Base-by-base conservation (phyloP, 1,284 basidiomycete genomes). In the Puccinia hordei region DNA sequence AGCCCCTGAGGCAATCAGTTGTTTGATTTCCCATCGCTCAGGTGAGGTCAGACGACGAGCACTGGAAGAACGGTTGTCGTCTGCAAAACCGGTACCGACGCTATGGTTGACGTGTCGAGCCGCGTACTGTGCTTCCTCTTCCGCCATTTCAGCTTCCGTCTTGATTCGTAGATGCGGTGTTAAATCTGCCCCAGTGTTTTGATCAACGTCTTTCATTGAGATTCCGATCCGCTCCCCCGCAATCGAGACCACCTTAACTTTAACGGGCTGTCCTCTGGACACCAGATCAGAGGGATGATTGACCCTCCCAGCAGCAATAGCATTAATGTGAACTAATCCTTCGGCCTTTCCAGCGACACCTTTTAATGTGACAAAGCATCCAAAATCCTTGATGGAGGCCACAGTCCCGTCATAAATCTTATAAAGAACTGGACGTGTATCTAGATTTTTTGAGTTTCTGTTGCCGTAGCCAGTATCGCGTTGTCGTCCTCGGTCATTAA, bases 1-100 rank as follows among this genome's bases (percentile, higher is more conserved):
- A 6, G 91, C 93, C 68, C 97, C 97, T 57, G 94, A 97, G 0
- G 97, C 94, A 82, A 99, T 98, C 81, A 99, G 90, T 86, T 99
- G 97, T 86, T 98, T 98, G 86, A 99, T 93, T 87, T 99, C 97
- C 94, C 96, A 99, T 30, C 97, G 90, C 86, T 99, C 97, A 0
- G 97, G 97, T 35, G 93, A 95, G 0, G 96, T 96, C 79, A 99
- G 87, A 22, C 97, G 90, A 85, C 96, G 96, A 0, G 94, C 93
- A 22, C 92, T 92, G 24, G 49, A 53, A 30, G 92, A 81, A 30
- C 77, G 66, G 46, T 71, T 72, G 35, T 69, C 71, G 65, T 81
- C 79, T 24, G 59, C 69, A 65, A 77, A 69, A 88, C 89, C 89
- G 59, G 87, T 85, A 13, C 88, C 88, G 3, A 87, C 87, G 51